Conservation (phyloP, 2,329 filamentous ascomycete species). For the Pestalotiopsis fici region DNA sequence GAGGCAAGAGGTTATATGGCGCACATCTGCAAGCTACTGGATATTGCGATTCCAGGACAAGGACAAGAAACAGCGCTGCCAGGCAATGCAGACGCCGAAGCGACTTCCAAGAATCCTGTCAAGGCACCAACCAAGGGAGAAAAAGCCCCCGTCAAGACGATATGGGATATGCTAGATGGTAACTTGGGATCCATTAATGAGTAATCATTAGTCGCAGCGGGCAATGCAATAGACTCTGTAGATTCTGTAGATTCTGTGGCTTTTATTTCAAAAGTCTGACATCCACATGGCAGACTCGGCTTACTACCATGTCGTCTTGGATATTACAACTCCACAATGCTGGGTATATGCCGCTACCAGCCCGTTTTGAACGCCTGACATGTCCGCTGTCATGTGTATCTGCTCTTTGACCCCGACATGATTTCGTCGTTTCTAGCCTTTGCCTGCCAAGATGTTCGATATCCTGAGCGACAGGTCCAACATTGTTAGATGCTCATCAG, state of each 20-base stretch:
- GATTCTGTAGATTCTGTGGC: too few relatives aligned
- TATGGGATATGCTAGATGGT: conserved; percentile 55
- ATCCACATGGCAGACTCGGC: neutral
- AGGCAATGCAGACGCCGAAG: conserved; percentile 41
- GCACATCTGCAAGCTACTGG: conserved; percentile 50
- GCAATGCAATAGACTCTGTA: neutral
- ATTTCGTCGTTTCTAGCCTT: conserved; percentile 19
- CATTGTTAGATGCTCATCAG: conserved; percentile 91
- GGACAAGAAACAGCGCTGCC: conserved; percentile 23
- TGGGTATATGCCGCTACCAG: neutral
- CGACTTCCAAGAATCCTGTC: conserved; percentile 24
- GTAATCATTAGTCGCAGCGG: conserved; percentile 10
- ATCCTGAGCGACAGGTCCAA: conserved; percentile 83
- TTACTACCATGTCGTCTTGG: neutral
- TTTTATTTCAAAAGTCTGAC: neutral
- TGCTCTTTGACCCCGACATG: neutral
- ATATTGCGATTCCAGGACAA: conserved; percentile 11
- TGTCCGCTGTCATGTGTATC: conserved; percentile 20
- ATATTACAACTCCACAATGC: neutral
- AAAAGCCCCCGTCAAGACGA: conserved; percentile 25
- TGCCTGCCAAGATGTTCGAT: conserved; percentile 66
- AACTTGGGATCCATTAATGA: conserved; percentile 52
- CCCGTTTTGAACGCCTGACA: conserved; percentile 16
- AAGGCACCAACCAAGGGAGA: conserved; percentile 22
- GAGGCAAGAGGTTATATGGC: conserved; percentile 49